Percentiles rank a stretch among this genome's conserved stretches.
Evolutionary conservation across 2,329 filamentous ascomycete species (phyloP).

Genomic region (Verticillium nonalfalfae): DNA sequence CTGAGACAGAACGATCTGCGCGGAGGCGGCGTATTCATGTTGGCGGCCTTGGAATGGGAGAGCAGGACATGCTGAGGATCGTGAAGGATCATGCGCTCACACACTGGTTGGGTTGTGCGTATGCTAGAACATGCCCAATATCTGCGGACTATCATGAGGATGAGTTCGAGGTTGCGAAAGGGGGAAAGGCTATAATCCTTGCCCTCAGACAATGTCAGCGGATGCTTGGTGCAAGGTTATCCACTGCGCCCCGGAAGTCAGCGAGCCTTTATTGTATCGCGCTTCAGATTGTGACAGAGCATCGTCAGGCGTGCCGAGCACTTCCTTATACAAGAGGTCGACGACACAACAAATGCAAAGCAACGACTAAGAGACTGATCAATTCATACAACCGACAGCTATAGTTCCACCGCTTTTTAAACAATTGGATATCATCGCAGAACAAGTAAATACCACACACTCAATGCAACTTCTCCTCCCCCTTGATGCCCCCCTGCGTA

Average conservation of each 20-base stretch:
- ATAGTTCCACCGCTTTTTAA: neutral
- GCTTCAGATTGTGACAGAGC: no score
- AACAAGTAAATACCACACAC: neutral
- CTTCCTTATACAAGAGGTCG: no score
- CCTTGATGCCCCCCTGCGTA: conserved; percentile 1
- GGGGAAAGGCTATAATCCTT: no score
- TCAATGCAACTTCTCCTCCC: conserved; percentile 6
- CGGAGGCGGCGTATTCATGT: conserved; percentile 20
- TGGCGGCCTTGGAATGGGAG: conserved; percentile 21
- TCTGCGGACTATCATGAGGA: neutral
- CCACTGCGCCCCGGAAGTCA: no score
- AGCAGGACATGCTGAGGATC: neutral
- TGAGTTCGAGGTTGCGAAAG: neutral
- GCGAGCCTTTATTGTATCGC: no score
- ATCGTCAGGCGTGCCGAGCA: no score
- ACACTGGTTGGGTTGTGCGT: no score
- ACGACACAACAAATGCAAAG: no score
- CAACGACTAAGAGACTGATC: no score
- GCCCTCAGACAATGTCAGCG: no score
- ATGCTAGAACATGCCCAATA: neutral
- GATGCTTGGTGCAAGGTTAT: no score
- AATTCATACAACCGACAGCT: neutral
- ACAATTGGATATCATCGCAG: neutral
- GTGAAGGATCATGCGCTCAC: no score
- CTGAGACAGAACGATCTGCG: conserved; percentile 19